Conservation (phyloP, 257 asterid genomes). For the Primulina tabacum region DNA sequence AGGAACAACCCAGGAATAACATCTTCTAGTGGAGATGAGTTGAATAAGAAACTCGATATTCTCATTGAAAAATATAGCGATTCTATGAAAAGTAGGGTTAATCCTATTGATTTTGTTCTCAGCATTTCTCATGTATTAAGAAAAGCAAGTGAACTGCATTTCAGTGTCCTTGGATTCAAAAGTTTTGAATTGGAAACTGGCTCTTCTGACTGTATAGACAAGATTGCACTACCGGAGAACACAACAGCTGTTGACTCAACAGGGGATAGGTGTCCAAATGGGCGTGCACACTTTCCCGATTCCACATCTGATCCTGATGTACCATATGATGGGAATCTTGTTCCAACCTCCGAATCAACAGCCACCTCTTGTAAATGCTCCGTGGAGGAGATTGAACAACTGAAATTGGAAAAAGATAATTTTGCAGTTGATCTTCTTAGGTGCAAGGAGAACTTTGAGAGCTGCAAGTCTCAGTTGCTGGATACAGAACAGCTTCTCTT, state of each 20-base stretch:
- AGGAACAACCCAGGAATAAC: conserved; percentile 47
- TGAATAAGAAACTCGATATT: conserved; percentile 40
- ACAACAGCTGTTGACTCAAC: conserved; percentile 45
- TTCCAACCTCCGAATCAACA: conserved; percentile 68
- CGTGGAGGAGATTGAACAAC: conserved; percentile 72
- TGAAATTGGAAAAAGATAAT: conserved; percentile 72
- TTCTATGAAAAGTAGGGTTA: conserved; percentile 35
- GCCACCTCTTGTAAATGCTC: conserved; percentile 72
- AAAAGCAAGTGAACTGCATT: conserved; percentile 68
- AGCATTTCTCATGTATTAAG: conserved; percentile 64
- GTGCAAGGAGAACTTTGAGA: conserved; percentile 54
- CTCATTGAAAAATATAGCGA: conserved; percentile 56
- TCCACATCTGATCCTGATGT: conserved; percentile 75
- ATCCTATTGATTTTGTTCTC: conserved; percentile 54
- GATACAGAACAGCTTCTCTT: conserved; percentile 72
- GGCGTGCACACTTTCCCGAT: conserved; percentile 68
- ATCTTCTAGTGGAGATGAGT: conserved; percentile 42
- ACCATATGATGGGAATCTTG: conserved; percentile 68
- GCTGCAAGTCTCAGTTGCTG: conserved; percentile 55
- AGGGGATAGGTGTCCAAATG: conserved; percentile 52
- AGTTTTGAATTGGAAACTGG: conserved; percentile 67
- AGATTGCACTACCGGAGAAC: conserved; percentile 83
- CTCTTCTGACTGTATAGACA: conserved; percentile 78
- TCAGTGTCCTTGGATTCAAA: conserved; percentile 65
- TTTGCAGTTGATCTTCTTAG: conserved; percentile 58